A percentile compares a stretch with the other conserved stretches of the same genome.
phyloP scores from a whole-genome alignment of 805 yeast genomes.

The Starmerella sirachaensis region DNA sequence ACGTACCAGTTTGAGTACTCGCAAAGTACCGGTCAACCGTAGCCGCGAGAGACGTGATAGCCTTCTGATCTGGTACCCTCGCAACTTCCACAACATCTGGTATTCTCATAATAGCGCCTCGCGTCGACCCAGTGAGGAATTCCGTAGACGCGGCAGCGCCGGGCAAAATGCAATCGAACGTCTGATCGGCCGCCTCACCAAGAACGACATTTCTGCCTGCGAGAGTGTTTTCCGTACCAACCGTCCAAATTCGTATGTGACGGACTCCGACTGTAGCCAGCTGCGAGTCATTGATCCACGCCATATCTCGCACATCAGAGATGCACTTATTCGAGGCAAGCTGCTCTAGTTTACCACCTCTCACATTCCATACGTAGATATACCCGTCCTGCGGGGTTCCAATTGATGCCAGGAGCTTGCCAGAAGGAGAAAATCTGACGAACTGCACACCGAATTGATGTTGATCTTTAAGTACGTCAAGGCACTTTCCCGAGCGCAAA shows the following conservation, averaged over 20 bases:
- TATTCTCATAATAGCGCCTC: conserved; percentile 13
- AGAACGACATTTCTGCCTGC: conserved; percentile 51
- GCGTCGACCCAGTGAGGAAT: conserved; percentile 16
- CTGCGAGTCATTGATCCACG: conserved; percentile 41
- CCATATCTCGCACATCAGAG: conserved; percentile 41
- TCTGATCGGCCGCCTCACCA: conserved; percentile 38
- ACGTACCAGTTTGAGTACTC: background rate
- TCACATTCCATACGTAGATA: conserved; percentile 46
- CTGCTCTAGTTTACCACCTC: conserved; percentile 28
- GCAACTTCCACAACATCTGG: conserved; percentile 7
- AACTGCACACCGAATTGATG: conserved; percentile 54
- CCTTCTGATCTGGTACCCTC: background rate
- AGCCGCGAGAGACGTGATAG: conserved; percentile 3
- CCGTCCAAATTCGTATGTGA: conserved; percentile 50
- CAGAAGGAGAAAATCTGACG: conserved; percentile 48
- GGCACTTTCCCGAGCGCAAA: conserved; percentile 31
- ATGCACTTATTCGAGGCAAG: conserved; percentile 52
- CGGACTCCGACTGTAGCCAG: conserved; percentile 51
- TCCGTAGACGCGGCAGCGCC: conserved; percentile 27
- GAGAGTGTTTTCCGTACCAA: conserved; percentile 29
- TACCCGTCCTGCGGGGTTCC: conserved; percentile 64
- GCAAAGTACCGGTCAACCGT: background rate
- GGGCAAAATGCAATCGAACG: conserved; percentile 34
- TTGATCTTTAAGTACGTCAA: conserved; percentile 40
- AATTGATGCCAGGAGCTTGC: conserved; percentile 43